Percentiles rank a stretch among this genome's conserved stretches.
phyloP scores from a whole-genome alignment of 2,329 filamentous ascomycete species.

The Trichoderma endophyticum region DNA sequence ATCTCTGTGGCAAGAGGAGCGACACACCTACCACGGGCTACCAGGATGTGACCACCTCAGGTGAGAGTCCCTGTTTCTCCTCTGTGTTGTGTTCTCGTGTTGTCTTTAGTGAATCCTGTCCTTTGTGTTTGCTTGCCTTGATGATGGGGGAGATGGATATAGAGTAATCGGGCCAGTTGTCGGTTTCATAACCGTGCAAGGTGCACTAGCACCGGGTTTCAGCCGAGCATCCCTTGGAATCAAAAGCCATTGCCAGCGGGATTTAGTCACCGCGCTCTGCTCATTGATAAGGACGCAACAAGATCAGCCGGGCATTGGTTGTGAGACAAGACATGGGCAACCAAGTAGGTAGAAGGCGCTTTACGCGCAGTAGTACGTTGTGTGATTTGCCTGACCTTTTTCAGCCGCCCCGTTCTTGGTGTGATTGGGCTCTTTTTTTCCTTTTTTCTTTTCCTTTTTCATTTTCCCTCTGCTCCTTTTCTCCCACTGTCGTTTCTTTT shows the following conservation, averaged over 20 bases:
- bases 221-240: background rate
- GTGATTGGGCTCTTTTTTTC: background rate
- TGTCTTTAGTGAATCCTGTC: background rate
- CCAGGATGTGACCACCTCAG: background rate
- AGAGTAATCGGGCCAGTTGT: background rate
- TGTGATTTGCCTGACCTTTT: background rate
- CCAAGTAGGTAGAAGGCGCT: background rate
- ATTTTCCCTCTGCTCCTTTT: background rate
- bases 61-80: background rate
- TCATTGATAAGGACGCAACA: slow-evolving; percentile 10
- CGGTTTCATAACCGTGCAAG: background rate
- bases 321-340: slow-evolving; percentile 11
- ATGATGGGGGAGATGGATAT: background rate
- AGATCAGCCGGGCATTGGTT: slow-evolving; percentile 11
- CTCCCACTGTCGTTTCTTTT: background rate
- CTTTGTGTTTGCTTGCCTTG: background rate
- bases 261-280: slow-evolving; percentile 1
- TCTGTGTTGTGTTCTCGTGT: background rate
- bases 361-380: slow-evolving; percentile 2
- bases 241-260: background rate
- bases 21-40: background rate
- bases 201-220: background rate
- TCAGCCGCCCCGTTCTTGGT: background rate
- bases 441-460: background rate
- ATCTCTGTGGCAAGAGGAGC: background rate